Evolutionary conservation across 768 basidiomycete genomes (phyloP).

Genomic region (Lactarius trivialis): DNA sequence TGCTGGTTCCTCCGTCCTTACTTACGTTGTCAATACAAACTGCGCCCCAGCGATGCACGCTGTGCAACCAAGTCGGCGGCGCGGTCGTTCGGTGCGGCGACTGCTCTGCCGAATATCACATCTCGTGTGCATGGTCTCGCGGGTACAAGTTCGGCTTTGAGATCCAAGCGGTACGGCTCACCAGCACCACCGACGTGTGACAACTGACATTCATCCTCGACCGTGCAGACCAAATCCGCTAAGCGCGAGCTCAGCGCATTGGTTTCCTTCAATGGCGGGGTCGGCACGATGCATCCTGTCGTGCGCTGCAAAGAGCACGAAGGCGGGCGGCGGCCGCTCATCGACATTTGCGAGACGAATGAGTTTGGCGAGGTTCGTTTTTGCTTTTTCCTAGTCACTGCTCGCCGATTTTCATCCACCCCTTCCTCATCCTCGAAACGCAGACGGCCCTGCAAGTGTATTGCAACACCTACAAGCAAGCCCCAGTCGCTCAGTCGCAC

Average conservation of each 20-base stretch:
- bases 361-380: constrained; percentile 65
- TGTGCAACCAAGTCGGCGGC: constrained; percentile 69
- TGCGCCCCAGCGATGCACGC: constrained; percentile 60
- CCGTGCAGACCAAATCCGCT: constrained; percentile 66
- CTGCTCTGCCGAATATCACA: constrained; percentile 75
- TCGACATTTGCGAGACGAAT: constrained; percentile 81
- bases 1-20: constrained; percentile 17
- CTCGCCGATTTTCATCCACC: neutral
- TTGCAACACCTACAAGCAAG: constrained; percentile 78
- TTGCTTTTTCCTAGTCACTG: neutral
- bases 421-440: neutral
- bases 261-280: constrained; percentile 65
- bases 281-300: constrained; percentile 20
- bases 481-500: constrained; percentile 64
- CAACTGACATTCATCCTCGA: neutral
- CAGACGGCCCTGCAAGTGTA: constrained; percentile 91
- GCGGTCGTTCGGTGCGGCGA: constrained; percentile 81
- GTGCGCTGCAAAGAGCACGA: constrained; percentile 24
- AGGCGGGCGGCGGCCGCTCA: constrained; percentile 51
- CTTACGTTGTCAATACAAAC: too few species aligned
- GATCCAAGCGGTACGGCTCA: constrained; percentile 63
- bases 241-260: constrained; percentile 58
- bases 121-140: constrained; percentile 83
- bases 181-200: neutral
- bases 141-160: constrained; percentile 91